These are phyloP conservation scores for Pseudisothecium myosuroides DNA, from an alignment of 225 moss, liverwort and hornwort genomes.

Conservation along the genomic window DNA sequence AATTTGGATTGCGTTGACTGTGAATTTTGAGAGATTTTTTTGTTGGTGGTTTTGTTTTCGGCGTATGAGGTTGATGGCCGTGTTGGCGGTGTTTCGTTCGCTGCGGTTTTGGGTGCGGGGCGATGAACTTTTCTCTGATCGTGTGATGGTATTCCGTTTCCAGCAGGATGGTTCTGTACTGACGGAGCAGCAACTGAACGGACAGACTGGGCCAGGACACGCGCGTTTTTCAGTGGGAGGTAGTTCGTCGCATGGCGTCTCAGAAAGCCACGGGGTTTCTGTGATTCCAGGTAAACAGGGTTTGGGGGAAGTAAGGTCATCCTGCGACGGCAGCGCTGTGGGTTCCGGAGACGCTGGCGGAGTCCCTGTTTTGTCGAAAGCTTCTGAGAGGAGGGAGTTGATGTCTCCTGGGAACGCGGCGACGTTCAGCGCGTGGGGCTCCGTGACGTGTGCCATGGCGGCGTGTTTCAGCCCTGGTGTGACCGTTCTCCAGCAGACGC, in stretches of 20 bases:
- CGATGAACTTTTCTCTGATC: neutral
- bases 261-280: slow-evolving; percentile 33
- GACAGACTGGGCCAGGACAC: slow-evolving; percentile 43
- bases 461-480: slow-evolving; percentile 43
- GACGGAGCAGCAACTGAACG: slow-evolving; percentile 80
- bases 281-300: slow-evolving; percentile 38
- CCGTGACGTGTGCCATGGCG: slow-evolving; percentile 42
- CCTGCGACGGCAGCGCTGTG: slow-evolving; percentile 30
- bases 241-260: slow-evolving; percentile 36
- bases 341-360: slow-evolving; percentile 24
- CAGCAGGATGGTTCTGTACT: slow-evolving; percentile 62
- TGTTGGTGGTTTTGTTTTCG: neutral
- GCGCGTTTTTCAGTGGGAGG: slow-evolving; percentile 39
- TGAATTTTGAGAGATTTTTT: neutral
- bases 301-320: slow-evolving; percentile 31
- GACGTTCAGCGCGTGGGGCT: slow-evolving; percentile 27
- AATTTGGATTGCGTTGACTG: neutral
- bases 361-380: neutral
- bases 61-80: too few species aligned
- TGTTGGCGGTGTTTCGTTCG: neutral
- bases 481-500: slow-evolving; percentile 42
- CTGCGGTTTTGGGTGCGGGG: neutral
- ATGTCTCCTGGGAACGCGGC: slow-evolving; percentile 35
- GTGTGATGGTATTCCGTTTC: slow-evolving; percentile 16
- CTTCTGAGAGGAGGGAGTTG: slow-evolving; percentile 47